Base-by-base conservation (phyloP, 106 monocot genomes). In the Amphibolis antarctica region DNA sequence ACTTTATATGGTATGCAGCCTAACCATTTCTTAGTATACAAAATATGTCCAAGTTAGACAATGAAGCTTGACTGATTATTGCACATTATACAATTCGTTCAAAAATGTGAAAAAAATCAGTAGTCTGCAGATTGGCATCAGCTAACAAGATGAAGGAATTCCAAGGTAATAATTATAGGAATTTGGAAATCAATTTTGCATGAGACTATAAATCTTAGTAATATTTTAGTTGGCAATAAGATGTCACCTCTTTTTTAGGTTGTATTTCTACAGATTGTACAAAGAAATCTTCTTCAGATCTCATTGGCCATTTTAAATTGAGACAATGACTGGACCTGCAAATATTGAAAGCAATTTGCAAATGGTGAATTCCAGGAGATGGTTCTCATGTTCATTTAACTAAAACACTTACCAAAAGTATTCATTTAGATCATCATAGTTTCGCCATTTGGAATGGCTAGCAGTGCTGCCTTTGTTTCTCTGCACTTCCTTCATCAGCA, bases 341-440 rank as follows among this genome's bases (percentile, higher is more conserved):
- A 73, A 68, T 71, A 52, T 22, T 9, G 22, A 59, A 10, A 14
- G 18, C 4, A 52, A n/a, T 30, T 27, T 60, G 15, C 23, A 44
- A 4, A 52, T 51, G 70, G 52, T 3, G 26, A 62, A 0, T 54
- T 4, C 45, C 18, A 23, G 50, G 10, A 42, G 15, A 66, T 45
- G 54, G 15, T 19, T 68, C 42, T 15, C n/a, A 55, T 42, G 21
- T 55, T 3, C 27, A 23, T 9, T 19, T 12, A 45, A 47, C 55
- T 21, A 36, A 14, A 14, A 63, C 25, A 59, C 71, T 68, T 59
- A 94, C 94, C 94, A 94, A 69, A 94, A 94, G 36, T 84, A 94
- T 69, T 94, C 94, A 78, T 94, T 94, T 69, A 94, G 58, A 70
- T 94, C 94, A 86, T 94, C 94, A 76, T 94, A 94, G 50, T 94